phyloP scores from a whole-genome alignment of 2,329 filamentous ascomycete genomes.

The Didymella glomerata region DNA sequence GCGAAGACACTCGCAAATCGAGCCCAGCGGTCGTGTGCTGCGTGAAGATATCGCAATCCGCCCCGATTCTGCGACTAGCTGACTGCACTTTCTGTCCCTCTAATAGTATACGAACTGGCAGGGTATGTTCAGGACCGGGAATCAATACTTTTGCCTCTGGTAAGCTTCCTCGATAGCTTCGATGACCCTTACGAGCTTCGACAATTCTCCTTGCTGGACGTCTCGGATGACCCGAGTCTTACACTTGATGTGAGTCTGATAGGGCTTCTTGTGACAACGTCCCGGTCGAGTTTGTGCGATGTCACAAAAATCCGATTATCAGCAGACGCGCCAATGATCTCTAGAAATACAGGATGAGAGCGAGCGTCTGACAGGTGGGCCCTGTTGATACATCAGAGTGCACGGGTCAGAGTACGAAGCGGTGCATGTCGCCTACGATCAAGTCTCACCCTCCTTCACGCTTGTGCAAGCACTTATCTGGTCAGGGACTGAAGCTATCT shows the following conservation, averaged over 20 bases:
- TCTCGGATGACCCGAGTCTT: not conserved
- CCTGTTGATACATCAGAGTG: not conserved
- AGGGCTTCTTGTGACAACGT: not conserved
- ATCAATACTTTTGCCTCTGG: not conserved
- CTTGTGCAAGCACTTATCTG: not conserved
- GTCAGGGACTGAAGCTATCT: not conserved
- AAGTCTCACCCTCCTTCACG: not conserved
- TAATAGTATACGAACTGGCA: not conserved
- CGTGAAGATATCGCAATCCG: not conserved
- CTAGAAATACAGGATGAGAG: not conserved
- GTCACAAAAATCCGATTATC: not conserved
- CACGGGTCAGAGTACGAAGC: not conserved
- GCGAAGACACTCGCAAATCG: not conserved
- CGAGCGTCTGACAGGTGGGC: not conserved
- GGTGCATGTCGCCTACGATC: not conserved
- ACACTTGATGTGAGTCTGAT: not conserved
- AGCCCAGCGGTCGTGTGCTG: not conserved
- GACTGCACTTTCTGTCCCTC: not conserved
- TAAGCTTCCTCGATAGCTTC: not conserved
- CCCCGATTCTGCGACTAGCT: not conserved
- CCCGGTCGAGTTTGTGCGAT: not conserved
- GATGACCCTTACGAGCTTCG: too few relatives aligned
- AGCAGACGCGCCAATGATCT: not conserved
- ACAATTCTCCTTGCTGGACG: too few relatives aligned
- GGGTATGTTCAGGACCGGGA: not conserved